Base-by-base conservation (phyloP, 1,284 basidiomycete species). In the Ceratobasidium papillatum region DNA sequence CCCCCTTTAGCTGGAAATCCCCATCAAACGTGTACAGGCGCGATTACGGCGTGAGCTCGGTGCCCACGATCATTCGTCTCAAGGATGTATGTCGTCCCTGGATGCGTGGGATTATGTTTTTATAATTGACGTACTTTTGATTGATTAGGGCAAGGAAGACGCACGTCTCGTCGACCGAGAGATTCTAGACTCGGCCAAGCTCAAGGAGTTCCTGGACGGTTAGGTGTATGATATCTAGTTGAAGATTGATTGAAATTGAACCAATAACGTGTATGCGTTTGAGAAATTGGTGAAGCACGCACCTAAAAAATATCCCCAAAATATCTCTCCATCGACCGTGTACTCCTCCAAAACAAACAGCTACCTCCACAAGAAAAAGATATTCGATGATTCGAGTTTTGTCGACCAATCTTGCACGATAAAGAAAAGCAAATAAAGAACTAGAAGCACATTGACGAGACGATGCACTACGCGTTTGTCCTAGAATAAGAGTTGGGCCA, bases 11-110 rank as follows among this genome's bases (percentile, higher is more conserved):
- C 30, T 76, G 76, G 76, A 69, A 64, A 49, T 68, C 74, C 22
- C 51, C 76, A 17, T 63, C 71, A 7, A 76, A 76, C 58, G 69
- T 45, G 52, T 76, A 61, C 56, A 54, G 76, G 62, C 69, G 75
- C 58, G 66, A 75, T 49, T 76, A 65, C 66, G 32, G 61, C 19
- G 51, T 76, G 25, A 75, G 74, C 43, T 76, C 76, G 38, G 59
- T 76, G 14, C 76, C 76, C n/a, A 76, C 76, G 7, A 56, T 76
- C 32, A 66, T 76, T 47, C 74, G 76, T 34, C 68, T 76, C 25
- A 68, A 75, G 41, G 62, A 74, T 45, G 74, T 75, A 27, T 58
- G 65, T 59, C 22, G 34, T 51, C 56, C 54, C 54, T 58, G 54
- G 54, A 54, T 54, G 52, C 52, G 52, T 54, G 54, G 9, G 45